These are phyloP conservation scores for Fusarium tanahbumbuense DNA, from an alignment of 2,329 filamentous ascomycete genomes.

Conservation along the genomic window DNA sequence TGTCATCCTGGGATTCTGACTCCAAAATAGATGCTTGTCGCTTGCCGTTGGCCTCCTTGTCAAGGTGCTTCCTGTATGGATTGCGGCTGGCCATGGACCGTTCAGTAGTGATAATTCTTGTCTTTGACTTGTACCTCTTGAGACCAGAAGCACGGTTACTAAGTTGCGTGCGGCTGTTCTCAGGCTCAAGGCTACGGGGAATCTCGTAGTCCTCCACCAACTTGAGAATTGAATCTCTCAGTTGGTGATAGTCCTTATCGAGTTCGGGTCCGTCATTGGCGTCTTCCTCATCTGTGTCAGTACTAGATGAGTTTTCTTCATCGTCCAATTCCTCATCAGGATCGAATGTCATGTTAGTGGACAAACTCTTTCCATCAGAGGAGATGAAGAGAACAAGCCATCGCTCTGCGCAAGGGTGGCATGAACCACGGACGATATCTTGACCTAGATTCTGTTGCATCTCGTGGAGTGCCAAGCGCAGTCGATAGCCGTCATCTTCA, in stretches of 20 bases:
- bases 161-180: conserved; percentile 70
- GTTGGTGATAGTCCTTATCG: conserved; percentile 82
- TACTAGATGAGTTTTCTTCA: conserved; percentile 71
- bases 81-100: conserved; percentile 67
- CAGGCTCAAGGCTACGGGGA: conserved; percentile 72
- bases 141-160: conserved; percentile 76
- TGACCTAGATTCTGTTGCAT: conserved; percentile 74
- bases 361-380: conserved; percentile 75
- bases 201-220: conserved; percentile 87
- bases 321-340: conserved; percentile 74
- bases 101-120: conserved; percentile 65
- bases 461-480: conserved; percentile 76
- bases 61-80: conserved; percentile 61
- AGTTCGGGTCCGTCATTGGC: conserved; percentile 71
- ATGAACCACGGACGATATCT: conserved; percentile 73
- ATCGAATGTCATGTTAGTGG: conserved; percentile 78
- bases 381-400: conserved; percentile 88
- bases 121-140: conserved; percentile 70
- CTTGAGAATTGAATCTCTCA: conserved; percentile 83
- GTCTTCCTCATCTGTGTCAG: conserved; percentile 71
- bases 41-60: conserved; percentile 23
- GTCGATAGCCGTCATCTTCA: conserved; percentile 72
- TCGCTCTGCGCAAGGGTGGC: conserved; percentile 83
- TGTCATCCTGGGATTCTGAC: conserved; percentile 46
- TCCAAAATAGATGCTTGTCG: conserved; percentile 17